These are phyloP conservation scores for Ceratocystis destructans DNA, from an alignment of 2,329 filamentous ascomycete species.

Conservation along the genomic window DNA sequence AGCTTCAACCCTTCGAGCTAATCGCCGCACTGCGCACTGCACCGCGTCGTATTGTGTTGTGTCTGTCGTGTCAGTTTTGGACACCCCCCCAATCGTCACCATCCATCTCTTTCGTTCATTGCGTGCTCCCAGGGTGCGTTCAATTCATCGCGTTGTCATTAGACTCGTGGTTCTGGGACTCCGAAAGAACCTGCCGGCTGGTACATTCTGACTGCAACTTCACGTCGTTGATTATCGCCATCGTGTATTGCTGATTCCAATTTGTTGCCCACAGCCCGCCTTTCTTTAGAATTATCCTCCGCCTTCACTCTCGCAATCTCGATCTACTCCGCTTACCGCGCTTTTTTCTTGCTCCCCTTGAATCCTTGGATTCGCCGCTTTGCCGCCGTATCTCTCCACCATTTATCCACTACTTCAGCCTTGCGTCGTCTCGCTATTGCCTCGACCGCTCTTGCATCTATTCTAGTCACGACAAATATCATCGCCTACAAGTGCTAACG, in stretches of 20 bases:
- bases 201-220: background rate
- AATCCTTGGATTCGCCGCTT: background rate
- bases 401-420: background rate
- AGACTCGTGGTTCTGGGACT: background rate
- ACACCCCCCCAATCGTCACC: background rate
- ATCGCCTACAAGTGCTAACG: background rate
- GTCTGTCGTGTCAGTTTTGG: background rate
- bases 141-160: background rate
- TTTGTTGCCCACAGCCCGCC: background rate
- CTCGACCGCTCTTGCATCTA: background rate
- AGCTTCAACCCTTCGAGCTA: background rate
- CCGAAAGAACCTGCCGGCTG: background rate
- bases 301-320: background rate
- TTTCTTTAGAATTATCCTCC: background rate
- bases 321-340: conserved; percentile 1
- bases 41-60: background rate
- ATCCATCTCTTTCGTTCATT: background rate
- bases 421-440: background rate
- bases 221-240: background rate
- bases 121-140: background rate
- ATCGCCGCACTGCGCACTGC: background rate
- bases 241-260: background rate
- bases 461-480: background rate
- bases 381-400: background rate
- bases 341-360: background rate